Conservation (phyloP, 176 grass and related monocot species). For the Thalia dealbata region DNA sequence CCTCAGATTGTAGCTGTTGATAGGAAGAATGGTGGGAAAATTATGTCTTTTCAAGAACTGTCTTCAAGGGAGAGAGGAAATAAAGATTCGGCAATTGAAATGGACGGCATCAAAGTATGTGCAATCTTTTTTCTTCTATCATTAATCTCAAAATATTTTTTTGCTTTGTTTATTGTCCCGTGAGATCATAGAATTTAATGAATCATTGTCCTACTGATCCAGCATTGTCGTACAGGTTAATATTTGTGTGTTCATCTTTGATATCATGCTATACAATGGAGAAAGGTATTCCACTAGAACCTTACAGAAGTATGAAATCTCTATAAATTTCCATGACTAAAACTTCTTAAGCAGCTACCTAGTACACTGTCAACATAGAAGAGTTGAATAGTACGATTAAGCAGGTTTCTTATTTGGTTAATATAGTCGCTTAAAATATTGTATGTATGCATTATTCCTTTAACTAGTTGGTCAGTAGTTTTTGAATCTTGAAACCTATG, state of each 20-base stretch:
- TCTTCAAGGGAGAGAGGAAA: constrained; percentile 90
- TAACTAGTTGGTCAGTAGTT: not conserved
- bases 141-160: constrained; percentile 18
- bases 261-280: constrained; percentile 80
- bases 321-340: not conserved
- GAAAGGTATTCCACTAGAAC: constrained; percentile 44
- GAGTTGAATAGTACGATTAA: too few species aligned
- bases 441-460: not conserved
- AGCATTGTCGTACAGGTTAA: constrained; percentile 53
- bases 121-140: not conserved
- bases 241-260: constrained; percentile 87
- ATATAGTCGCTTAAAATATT: too few species aligned
- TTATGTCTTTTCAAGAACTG: constrained; percentile 94
- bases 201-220: not conserved
- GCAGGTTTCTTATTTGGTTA: too few species aligned
- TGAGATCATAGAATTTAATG: not conserved
- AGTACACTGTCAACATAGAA: not conserved
- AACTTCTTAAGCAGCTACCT: not conserved
- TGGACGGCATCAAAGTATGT: constrained; percentile 69
- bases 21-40: constrained; percentile 63
- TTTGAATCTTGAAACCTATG: not conserved
- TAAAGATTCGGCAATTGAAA: constrained; percentile 54
- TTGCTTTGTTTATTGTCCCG: not conserved
- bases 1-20: constrained; percentile 75
- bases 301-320: not conserved